Evolutionary conservation across 2,329 filamentous ascomycete genomes (phyloP), one percentile per base, ranked within the genome.

Genomic region (Cercospora zeae-maydis): DNA sequence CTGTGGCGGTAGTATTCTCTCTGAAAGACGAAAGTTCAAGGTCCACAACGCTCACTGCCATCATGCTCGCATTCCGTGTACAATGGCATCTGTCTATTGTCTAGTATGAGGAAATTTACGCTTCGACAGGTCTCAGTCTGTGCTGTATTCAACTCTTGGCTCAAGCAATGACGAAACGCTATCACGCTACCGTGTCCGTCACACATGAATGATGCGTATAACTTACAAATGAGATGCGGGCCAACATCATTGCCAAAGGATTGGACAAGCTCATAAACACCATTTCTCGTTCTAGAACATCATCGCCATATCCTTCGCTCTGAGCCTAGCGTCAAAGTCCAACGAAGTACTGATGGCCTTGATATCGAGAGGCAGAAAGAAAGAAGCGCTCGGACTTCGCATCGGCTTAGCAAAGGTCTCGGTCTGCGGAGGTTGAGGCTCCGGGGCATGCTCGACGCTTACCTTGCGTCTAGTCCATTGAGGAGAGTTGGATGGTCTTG

Each of bases 321-420:
- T 21, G 1, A 53, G 33, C 5, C 36, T 33, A 27, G 45, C 7
- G 9, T 59, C 57, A 36, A 59, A 59, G 42, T 52, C 57, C 42
- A 52, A 39, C 33, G 45, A 52, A 34, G 42, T 37, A 33, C 57
- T 16, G n/a, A 52, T 19, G 33, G 45, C 31, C 33, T 52, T 59
- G 30, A 42, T 27, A 27, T 59, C 57, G 19, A 59, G 57, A 27
- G 57, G 57, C 57, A 59, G 19, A 37, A 59, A 59, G 45, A 59
- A 59, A 13, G 57, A 59, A 36, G 57, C 57, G 21, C 16, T 52
- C 21, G 57, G 57, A 36, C 57, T 59, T 34, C 39, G 21, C 27
- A 39, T 39, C 19, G 57, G 45, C 45, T 49, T 59, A 37, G 42
- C 19, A 30, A 59, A 27, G 10, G 57, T 19, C 31, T 39, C 31